Conservation (phyloP, 140 eudicot species). For the Senecio squalidus region DNA sequence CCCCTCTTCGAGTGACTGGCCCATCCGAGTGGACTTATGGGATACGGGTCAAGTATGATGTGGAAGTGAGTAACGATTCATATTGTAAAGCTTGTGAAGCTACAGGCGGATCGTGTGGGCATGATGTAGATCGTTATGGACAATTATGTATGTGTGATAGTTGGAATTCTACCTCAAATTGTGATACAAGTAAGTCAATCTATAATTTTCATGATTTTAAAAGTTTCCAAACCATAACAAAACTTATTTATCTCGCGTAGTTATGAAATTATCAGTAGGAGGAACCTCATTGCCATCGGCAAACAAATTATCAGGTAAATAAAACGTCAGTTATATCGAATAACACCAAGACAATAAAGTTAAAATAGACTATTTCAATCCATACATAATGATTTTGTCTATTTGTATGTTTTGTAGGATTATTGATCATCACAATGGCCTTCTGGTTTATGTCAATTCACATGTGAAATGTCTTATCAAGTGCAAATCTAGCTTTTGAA, state of each 20-base stretch:
- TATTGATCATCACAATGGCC: neutral
- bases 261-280: conserved; percentile 25
- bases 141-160: conserved; percentile 76
- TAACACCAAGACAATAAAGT: neutral
- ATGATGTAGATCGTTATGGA: conserved; percentile 39
- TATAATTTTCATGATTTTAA: neutral
- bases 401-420: conserved; percentile 1
- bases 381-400: neutral
- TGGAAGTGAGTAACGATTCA: conserved; percentile 47
- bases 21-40: conserved; percentile 84
- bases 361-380: neutral
- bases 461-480: neutral
- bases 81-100: conserved; percentile 87
- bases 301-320: conserved; percentile 14
- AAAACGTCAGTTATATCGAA: neutral
- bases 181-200: conserved; percentile 57
- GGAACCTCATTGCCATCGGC: neutral
- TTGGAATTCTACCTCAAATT: conserved; percentile 93
- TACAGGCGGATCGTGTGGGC: conserved; percentile 89
- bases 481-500: neutral
- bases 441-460: conserved; percentile 7
- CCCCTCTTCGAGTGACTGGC: conserved; percentile 69
- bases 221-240: neutral
- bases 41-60: conserved; percentile 75
- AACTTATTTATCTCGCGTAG: neutral